Percentiles rank a stretch among this genome's conserved stretches.
Evolutionary conservation across 2,329 filamentous ascomycete genomes (phyloP).

Genomic region (Dactylella cylindrospora): DNA sequence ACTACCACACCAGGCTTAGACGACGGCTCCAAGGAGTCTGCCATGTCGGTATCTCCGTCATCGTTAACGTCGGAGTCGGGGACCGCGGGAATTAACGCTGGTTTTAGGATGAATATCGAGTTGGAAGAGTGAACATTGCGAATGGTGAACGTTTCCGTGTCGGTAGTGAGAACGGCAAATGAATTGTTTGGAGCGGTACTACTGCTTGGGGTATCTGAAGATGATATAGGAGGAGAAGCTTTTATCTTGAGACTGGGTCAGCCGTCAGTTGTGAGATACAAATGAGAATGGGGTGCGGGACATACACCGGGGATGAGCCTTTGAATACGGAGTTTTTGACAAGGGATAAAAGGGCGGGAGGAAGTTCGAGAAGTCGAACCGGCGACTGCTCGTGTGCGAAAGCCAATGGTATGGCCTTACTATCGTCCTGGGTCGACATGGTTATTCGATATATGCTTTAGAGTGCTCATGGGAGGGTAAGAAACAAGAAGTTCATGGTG

Average conservation of each 20-base stretch:
- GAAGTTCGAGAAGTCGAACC: slow-evolving; percentile 48
- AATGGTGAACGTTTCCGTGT: slow-evolving; percentile 47
- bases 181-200: too few species aligned
- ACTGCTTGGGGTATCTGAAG: slow-evolving; percentile 15
- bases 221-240: slow-evolving; percentile 28
- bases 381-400: slow-evolving; percentile 46
- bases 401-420: slow-evolving; percentile 45
- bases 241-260: slow-evolving; percentile 48
- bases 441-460: background rate
- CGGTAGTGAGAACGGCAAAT: slow-evolving; percentile 47
- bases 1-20: slow-evolving; percentile 40
- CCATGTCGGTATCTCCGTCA: slow-evolving; percentile 34
- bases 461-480: background rate
- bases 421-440: slow-evolving; percentile 47
- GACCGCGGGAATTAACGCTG: slow-evolving; percentile 29
- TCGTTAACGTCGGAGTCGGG: slow-evolving; percentile 1
- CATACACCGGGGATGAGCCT: slow-evolving; percentile 46
- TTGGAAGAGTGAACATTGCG: slow-evolving; percentile 49
- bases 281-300: background rate
- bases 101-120: slow-evolving; percentile 47
- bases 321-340: slow-evolving; percentile 44
- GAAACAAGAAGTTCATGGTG: too few species aligned
- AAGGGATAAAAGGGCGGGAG: slow-evolving; percentile 46
- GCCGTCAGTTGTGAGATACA: slow-evolving; percentile 3
- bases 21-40: slow-evolving; percentile 8